Conservation (phyloP, 176 grass and related monocot species). For the Triticum turgidum region DNA sequence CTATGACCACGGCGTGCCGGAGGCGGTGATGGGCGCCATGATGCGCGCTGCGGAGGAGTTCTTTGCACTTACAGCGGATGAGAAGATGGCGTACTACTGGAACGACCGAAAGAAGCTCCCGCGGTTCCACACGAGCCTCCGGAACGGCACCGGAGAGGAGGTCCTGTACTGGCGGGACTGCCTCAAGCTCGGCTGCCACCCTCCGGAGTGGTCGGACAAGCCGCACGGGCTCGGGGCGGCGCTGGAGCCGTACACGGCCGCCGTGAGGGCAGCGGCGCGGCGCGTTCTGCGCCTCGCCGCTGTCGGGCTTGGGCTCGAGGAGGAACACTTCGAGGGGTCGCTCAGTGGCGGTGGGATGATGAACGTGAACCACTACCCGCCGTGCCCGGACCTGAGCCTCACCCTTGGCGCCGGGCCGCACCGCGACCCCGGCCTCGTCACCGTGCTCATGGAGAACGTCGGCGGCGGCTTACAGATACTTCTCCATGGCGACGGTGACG, state of each 20-base stretch:
- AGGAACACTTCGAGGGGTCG: too few relatives aligned
- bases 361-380: slow-evolving; percentile 45
- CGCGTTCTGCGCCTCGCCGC: too few relatives aligned
- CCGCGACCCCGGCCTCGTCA: slow-evolving; percentile 30
- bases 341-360: neutral
- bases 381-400: slow-evolving; percentile 14
- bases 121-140: slow-evolving; percentile 22
- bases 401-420: neutral
- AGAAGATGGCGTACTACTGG: slow-evolving; percentile 39
- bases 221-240: neutral
- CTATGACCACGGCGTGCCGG: slow-evolving; percentile 11
- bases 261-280: too few relatives aligned
- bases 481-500: slow-evolving; percentile 16
- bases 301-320: too few relatives aligned
- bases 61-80: slow-evolving; percentile 1
- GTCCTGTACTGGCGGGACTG: neutral
- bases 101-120: slow-evolving; percentile 22
- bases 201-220: slow-evolving; percentile 16
- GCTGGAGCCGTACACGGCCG: neutral
- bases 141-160: neutral
- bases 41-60: slow-evolving; percentile 21
- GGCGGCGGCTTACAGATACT: slow-evolving; percentile 30
- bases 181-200: slow-evolving; percentile 8
- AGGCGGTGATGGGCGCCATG: slow-evolving; percentile 12
- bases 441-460: slow-evolving; percentile 32